These are phyloP conservation scores for Aspergillus conjunctus DNA, from an alignment of 495 filamentous ascomycete species.

Conservation along the genomic window DNA sequence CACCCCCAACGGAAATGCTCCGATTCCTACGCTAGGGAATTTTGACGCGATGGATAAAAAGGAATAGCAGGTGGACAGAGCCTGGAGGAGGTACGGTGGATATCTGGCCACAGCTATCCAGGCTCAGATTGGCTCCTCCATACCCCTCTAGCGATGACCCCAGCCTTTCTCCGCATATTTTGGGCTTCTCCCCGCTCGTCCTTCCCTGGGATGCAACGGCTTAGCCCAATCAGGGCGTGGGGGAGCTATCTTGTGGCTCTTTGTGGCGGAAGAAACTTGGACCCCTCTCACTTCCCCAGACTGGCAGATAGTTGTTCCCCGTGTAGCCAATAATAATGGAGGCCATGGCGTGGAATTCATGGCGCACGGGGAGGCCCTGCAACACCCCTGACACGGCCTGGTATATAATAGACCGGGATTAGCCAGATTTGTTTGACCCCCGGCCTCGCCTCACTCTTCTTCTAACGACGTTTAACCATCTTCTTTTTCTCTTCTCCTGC, in stretches of 20 bases:
- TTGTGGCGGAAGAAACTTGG: slow-evolving; percentile 5
- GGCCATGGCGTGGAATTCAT: neutral
- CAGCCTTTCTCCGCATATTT: slow-evolving; percentile 22
- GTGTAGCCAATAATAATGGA: neutral
- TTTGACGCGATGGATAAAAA: slow-evolving; percentile 12
- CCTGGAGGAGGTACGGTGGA: slow-evolving; percentile 1
- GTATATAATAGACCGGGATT: neutral
- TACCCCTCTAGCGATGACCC: neutral
- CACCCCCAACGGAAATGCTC: slow-evolving; percentile 18
- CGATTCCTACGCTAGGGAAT: slow-evolving; percentile 14
- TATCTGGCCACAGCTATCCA: neutral
- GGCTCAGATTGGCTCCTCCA: slow-evolving; percentile 1
- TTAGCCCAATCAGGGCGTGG: neutral
- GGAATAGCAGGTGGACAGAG: neutral
- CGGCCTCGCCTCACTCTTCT: neutral
- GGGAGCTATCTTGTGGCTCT: neutral
- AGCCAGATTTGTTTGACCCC: neutral
- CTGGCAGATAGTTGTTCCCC: neutral
- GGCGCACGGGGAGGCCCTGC: neutral
- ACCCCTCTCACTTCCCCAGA: neutral
- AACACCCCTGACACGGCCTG: neutral
- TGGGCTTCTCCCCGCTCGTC: neutral
- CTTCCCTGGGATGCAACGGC: slow-evolving; percentile 3
- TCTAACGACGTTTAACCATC: neutral
- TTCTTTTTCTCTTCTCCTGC: neutral